Conservation (phyloP, 257 asterid genomes). For the Gentiana dahurica region DNA sequence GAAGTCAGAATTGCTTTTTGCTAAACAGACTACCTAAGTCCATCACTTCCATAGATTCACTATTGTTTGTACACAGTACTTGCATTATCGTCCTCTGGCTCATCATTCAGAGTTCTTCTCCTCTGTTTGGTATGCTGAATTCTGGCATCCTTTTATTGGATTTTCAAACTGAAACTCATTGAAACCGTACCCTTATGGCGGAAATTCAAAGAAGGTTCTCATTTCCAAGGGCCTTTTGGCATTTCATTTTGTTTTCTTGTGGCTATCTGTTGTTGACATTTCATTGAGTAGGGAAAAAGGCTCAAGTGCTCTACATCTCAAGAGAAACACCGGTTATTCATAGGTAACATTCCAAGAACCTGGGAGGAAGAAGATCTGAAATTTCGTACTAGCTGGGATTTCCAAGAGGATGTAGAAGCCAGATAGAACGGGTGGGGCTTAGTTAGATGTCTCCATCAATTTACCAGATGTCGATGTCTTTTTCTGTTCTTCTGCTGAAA, state of each 20-base stretch:
- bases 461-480: no score
- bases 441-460: no score
- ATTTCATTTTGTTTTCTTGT: constrained; percentile 36
- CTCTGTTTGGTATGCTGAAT: constrained; percentile 41
- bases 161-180: constrained; percentile 55
- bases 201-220: constrained; percentile 55
- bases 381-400: no score
- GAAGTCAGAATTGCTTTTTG: constrained; percentile 31
- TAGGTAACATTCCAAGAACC: constrained; percentile 79
- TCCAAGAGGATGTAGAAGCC: no score
- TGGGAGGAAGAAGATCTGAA: constrained; percentile 87
- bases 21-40: constrained; percentile 42
- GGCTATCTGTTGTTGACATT: neutral
- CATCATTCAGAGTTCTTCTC: constrained; percentile 35
- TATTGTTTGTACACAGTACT: constrained; percentile 41
- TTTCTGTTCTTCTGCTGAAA: no score
- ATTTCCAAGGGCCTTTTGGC: constrained; percentile 57
- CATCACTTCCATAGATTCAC: constrained; percentile 46
- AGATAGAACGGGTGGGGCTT: no score
- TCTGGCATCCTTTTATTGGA: constrained; percentile 36
- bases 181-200: constrained; percentile 57
- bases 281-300: constrained; percentile 55
- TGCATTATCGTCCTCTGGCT: constrained; percentile 46
- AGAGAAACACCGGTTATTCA: constrained; percentile 79
- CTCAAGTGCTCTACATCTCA: constrained; percentile 81